Evolutionary conservation across 164 flowering plant species (phyloP), one percentile per base, ranked within the genome.

Genomic region (Nymphaea thermarum): DNA sequence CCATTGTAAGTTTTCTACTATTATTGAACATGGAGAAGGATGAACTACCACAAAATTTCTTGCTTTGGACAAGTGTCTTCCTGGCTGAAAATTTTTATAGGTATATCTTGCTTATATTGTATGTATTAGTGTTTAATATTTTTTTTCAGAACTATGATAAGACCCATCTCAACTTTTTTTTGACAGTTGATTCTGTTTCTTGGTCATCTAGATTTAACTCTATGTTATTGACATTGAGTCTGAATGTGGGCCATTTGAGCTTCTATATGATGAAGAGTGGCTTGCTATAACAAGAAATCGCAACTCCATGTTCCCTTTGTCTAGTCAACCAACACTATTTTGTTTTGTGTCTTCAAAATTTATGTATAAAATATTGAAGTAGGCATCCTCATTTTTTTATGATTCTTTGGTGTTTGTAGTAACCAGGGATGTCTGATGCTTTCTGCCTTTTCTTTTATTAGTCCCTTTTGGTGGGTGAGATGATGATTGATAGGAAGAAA

Each of bases 211-310:
- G 12, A 47, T 47, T 47, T 51, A n/a, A 25, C 70, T 18, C 47
- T 66, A 95, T 98, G 71, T 95, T 77, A 47, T 92, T 71, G 99
- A 92, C 65, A 78, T 88, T 72, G 90, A 89, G 73, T 84, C 98
- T 3, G 92, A 66, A 60, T 86, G 87, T 18, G 94, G 96, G 64
- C 96, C 98, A 15, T 77, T 76, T 80, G 91, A 90, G 74, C 80
- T 94, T 71, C 83, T 78, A 53, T 92, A 88, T 80, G 99, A 94
- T 77, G 99, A 94, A 81, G 96, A 94, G 71, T 94, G 99, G 99
- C 80, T 94, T 25, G 89, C 96, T 10, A 88, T 94, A 74, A 90
- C 98, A 44, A 71, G 80, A 77, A 82, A 75, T 65, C 84, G 77
- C 71, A 84, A 91, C 65, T 74, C 80, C 57, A 65, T 83, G 71